A percentile compares a stretch with the other conserved stretches of the same genome.
Evolutionary conservation across 2,329 filamentous ascomycete genomes (phyloP).

Genomic region (Cadophora sp.): DNA sequence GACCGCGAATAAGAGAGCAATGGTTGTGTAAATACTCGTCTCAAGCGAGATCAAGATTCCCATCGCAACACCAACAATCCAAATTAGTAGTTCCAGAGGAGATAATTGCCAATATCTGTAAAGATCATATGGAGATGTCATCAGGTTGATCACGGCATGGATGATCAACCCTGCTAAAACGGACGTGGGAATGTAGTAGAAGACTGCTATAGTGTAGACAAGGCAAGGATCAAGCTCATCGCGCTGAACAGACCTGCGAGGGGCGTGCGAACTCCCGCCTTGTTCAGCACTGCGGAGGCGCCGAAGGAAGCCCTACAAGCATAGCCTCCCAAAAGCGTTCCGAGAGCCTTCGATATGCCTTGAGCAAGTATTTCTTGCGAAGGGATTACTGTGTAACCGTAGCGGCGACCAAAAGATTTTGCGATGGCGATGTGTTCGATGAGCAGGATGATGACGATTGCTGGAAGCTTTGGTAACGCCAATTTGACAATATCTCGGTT

Average conservation of each 20-base stretch:
- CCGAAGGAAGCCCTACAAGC: conserved; percentile 21
- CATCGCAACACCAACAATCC: conserved; percentile 19
- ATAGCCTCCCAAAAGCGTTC: conserved; percentile 19
- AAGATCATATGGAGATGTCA: conserved; percentile 13
- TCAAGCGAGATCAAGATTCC: conserved; percentile 18
- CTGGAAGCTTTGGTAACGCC: conserved; percentile 17
- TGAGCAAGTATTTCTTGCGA: conserved; percentile 22
- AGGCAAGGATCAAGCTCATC: conserved; percentile 13
- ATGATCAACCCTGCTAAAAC: conserved; percentile 23
- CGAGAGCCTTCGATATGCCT: conserved; percentile 14
- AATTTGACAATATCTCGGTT: conserved; percentile 15
- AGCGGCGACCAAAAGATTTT: conserved; percentile 14
- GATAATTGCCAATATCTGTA: conserved; percentile 22
- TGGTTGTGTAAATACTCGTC: conserved; percentile 19
- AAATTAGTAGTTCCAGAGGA: conserved; percentile 19
- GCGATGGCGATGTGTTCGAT: conserved; percentile 23
- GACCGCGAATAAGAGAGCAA: conserved; percentile 17
- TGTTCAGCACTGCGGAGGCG: conserved; percentile 17
- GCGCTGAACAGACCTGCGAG: conserved; percentile 21
- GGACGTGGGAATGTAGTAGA: conserved; percentile 22
- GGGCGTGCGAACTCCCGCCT: conserved; percentile 20
- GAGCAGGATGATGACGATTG: conserved; percentile 21
- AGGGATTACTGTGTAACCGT: conserved; percentile 15
- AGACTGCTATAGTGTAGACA: conserved; percentile 19
- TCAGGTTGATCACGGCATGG: conserved; percentile 20